Evolutionary conservation across 2,329 filamentous ascomycete species (phyloP), one percentile per base, ranked within the genome.

Genomic region (Trichoderma sp.): DNA sequence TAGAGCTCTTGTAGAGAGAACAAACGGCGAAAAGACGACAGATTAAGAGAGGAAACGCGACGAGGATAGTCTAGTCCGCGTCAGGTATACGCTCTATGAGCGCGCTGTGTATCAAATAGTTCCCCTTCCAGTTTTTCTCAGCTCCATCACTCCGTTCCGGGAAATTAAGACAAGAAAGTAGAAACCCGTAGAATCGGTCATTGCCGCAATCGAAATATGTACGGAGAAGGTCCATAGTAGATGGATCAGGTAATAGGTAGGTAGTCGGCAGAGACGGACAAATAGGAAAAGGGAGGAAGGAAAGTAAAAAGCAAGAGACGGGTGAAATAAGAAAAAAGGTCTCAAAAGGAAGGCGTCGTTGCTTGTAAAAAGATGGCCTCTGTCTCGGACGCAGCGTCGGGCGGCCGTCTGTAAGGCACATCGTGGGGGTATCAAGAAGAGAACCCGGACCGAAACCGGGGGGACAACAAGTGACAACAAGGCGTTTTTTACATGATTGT

Each of bases 401-500:
- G 41, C 19, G 44, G 39, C 50, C 17, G 50, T 34, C 50, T 19
- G 50, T 28, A 47, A 63, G 45, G 59, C 50, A 63, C 44, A 55
- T 63, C 59, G 58, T 45, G 45, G 48, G 62, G 63, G 60, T 51
- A 57, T 64, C 44, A 63, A 55, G 45, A 44, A 43, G 50, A 47
- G 41, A 43, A 51, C 41, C 59, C 50, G 48, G 50, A 55, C 26
- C 54, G 45, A 17, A 54, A 47, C 41, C 30, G 59, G 59, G 44
- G 47, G 59, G 59, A 30, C 34, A 39, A 39, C 21, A 47, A 63
- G 41, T 39, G 15, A 17, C 30, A 26, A 3, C 57, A 54, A 34
- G 30, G 34, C 34, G 5, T n/a, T 24, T n/a, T 24, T 77, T 77
- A 89, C 87, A 89, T 88, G 67, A 89, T 75, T 67, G 74, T 73